These are phyloP conservation scores for Blastobotrys niveus DNA, from an alignment of 1,139 yeast species.

Conservation along the genomic window DNA sequence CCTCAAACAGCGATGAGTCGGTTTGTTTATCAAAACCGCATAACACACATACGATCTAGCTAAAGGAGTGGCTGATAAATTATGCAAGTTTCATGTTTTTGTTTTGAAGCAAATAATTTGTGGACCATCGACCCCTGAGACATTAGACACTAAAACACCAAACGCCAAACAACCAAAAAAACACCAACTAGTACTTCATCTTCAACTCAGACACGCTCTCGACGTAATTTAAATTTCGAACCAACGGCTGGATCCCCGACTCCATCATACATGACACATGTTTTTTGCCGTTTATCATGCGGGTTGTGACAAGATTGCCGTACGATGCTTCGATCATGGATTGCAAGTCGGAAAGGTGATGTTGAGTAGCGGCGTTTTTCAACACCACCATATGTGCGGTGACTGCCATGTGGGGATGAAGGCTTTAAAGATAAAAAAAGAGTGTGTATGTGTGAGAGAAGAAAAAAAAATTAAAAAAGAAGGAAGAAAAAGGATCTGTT, in stretches of 20 bases:
- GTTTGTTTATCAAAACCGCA: no score
- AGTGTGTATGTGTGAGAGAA: background rate
- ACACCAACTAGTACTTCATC: background rate
- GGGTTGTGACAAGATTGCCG: constrained; percentile 5
- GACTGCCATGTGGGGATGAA: constrained; percentile 2
- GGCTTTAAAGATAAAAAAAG: background rate
- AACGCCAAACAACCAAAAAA: background rate
- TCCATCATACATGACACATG: constrained; percentile 10
- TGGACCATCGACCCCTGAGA: no score
- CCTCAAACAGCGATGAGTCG: no score
- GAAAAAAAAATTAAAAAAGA: background rate
- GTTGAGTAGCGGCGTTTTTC: background rate
- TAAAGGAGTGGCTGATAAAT: no score
- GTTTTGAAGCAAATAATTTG: no score
- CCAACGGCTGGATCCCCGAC: constrained; percentile 5
- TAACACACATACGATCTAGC: no score
- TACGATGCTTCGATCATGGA: constrained; percentile 3
- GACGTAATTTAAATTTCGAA: background rate
- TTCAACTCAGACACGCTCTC: constrained; percentile 2
- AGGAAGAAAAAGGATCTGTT: no score
- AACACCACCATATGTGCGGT: constrained; percentile 6
- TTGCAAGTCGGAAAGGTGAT: constrained; percentile 3
- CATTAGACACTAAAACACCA: no score
- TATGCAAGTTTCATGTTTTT: no score
- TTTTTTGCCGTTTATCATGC: background rate